Evolutionary conservation across 768 basidiomycete species (phyloP).

Genomic region (Phanerochaete sordida): DNA sequence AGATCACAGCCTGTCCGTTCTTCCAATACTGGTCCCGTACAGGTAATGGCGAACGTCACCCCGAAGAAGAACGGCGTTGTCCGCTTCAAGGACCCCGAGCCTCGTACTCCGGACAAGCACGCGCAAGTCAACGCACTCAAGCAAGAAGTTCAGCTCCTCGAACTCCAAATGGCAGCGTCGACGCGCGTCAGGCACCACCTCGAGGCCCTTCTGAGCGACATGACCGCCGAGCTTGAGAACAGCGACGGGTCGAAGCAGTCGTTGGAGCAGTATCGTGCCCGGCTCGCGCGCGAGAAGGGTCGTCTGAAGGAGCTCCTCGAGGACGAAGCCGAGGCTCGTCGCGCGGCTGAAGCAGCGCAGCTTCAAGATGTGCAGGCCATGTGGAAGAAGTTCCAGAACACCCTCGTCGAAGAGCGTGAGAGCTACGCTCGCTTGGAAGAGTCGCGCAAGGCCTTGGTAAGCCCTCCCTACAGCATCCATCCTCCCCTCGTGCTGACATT

Average conservation of each 20-base stretch:
- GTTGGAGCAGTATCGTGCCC: slow-evolving; percentile 52
- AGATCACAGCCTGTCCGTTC: slow-evolving; percentile 29
- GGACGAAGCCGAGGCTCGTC: slow-evolving; percentile 62
- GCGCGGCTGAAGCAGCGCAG: slow-evolving; percentile 58
- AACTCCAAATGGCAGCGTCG: slow-evolving; percentile 65
- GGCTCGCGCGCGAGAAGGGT: slow-evolving; percentile 54
- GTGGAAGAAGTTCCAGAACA: slow-evolving; percentile 63
- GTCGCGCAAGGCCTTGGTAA: slow-evolving; percentile 64
- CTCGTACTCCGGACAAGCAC: slow-evolving; percentile 42
- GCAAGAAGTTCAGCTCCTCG: slow-evolving; percentile 64
- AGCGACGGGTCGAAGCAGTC: slow-evolving; percentile 66
- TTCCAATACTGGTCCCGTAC: slow-evolving; percentile 26
- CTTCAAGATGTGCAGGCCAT: slow-evolving; percentile 60
- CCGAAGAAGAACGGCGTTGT: slow-evolving; percentile 43
- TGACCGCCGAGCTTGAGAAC: slow-evolving; percentile 58
- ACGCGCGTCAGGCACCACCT: slow-evolving; percentile 64
- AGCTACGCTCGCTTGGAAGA: slow-evolving; percentile 65
- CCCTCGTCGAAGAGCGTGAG: slow-evolving; percentile 55
- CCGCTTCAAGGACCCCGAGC: slow-evolving; percentile 33
- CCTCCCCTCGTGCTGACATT: not conserved
- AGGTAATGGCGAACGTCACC: slow-evolving; percentile 40
- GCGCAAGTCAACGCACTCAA: slow-evolving; percentile 46
- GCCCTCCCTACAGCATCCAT: slow-evolving; percentile 19
- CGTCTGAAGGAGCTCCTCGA: slow-evolving; percentile 52
- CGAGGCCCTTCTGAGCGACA: slow-evolving; percentile 53